A percentile compares a stretch with the other conserved stretches of the same genome.
Conservation (phyloP, 1,139 yeast species). For the Kazachstania sp. region DNA sequence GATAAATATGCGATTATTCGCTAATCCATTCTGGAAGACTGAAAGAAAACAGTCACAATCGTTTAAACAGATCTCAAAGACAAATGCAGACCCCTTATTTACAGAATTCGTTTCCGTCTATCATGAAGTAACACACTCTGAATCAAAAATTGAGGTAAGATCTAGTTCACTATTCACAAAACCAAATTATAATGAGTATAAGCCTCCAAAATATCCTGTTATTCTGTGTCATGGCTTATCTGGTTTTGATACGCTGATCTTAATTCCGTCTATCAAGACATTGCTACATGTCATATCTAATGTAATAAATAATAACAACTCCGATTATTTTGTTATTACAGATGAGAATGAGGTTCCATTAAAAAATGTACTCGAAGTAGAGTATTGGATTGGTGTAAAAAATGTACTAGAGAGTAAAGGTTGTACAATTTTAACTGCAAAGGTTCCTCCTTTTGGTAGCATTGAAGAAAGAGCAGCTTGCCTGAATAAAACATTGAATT, state of each 20-base stretch:
- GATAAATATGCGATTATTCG: too few relatives aligned
- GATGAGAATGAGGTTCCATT: constrained; percentile 11
- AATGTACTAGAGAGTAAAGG: constrained; percentile 54
- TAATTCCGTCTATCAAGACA: constrained; percentile 39
- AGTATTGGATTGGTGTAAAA: constrained; percentile 77
- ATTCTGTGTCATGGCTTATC: constrained; percentile 79
- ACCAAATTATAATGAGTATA: constrained; percentile 16
- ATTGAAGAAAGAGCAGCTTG: constrained; percentile 61
- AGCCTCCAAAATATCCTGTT: constrained; percentile 50
- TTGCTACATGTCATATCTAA: constrained; percentile 22
- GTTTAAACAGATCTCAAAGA: too few relatives aligned
- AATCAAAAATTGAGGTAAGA: too few relatives aligned
- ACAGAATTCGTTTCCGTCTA: too few relatives aligned
- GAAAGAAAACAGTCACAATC: too few relatives aligned
- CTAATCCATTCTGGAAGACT: too few relatives aligned
- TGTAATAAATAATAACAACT: constrained; percentile 15
- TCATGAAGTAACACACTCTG: too few relatives aligned
- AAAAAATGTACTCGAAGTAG: constrained; percentile 39
- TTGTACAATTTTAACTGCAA: constrained; percentile 59
- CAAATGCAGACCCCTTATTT: too few relatives aligned
- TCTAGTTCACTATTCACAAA: not conserved
- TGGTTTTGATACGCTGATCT: constrained; percentile 59
- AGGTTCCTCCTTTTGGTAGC: constrained; percentile 76
- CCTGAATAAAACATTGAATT: constrained; percentile 44
- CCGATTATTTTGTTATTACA: constrained; percentile 19